A percentile compares a stretch with the other conserved stretches of the same genome.
Conservation (phyloP, 179 eudicot genomes). For the Silene coronaria region DNA sequence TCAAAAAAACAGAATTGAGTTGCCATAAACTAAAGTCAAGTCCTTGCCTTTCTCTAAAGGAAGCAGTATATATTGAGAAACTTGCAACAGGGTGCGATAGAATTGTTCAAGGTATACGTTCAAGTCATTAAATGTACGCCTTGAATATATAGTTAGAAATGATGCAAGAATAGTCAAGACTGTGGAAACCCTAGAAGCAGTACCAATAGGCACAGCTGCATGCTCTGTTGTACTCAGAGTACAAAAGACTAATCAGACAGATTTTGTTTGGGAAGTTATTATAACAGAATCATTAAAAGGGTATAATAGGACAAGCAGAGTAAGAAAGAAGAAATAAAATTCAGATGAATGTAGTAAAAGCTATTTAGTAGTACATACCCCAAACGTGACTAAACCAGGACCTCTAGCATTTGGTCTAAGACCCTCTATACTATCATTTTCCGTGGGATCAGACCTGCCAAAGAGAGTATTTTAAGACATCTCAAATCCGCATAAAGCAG, state of each 20-base stretch:
- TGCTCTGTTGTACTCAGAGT: not conserved
- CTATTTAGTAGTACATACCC: constrained; percentile 50
- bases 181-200: too few species aligned
- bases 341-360: not conserved
- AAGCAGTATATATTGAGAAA: too few species aligned
- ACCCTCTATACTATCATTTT: constrained; percentile 94
- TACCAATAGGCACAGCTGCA: too few species aligned
- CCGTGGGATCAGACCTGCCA: constrained; percentile 95
- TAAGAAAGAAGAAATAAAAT: not conserved
- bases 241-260: not conserved
- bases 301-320: not conserved
- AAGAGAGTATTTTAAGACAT: constrained; percentile 14
- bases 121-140: not conserved
- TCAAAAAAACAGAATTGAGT: not conserved
- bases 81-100: too few species aligned
- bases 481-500: constrained; percentile 2
- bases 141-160: not conserved
- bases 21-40: not conserved
- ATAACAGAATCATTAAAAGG: not conserved
- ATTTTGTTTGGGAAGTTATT: not conserved
- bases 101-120: not conserved
- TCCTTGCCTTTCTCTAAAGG: not conserved
- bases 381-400: constrained; percentile 88
- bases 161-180: too few species aligned
- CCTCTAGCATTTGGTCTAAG: constrained; percentile 94